A percentile compares a stretch with the other conserved stretches of the same genome.
Evolutionary conservation across 225 moss, liverwort and hornwort species (phyloP).

Genomic region (Pseudoscleropodium purum): DNA sequence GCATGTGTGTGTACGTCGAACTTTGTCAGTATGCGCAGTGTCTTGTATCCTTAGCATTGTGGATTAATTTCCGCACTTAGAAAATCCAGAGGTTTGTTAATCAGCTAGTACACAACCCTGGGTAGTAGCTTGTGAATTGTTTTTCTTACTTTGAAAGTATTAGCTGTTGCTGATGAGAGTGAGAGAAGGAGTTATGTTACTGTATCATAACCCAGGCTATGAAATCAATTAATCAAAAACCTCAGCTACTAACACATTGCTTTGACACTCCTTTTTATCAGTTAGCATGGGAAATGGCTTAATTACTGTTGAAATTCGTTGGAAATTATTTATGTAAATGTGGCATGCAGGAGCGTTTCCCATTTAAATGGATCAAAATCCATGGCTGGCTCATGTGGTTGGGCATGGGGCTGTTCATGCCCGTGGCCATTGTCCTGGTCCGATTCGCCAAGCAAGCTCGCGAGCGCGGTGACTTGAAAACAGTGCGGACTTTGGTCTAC

Average conservation of each 20-base stretch:
- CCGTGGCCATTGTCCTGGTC: constrained; percentile 48
- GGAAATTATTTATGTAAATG: neutral
- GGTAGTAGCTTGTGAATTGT: neutral
- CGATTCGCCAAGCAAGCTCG: constrained; percentile 35
- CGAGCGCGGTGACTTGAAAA: constrained; percentile 7
- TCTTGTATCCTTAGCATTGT: too few relatives aligned
- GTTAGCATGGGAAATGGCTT: neutral
- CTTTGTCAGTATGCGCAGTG: neutral
- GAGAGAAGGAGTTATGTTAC: neutral
- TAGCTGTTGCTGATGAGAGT: neutral
- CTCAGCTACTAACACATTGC: neutral
- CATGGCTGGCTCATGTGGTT: constrained; percentile 80
- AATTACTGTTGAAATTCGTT: too few relatives aligned
- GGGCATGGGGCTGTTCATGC: constrained; percentile 61
- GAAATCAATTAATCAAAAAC: neutral
- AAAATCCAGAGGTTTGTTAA: neutral
- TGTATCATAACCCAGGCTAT: neutral
- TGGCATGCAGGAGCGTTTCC: neutral
- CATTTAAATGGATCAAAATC: constrained; percentile 33
- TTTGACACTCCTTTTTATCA: neutral
- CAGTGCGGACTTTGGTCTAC: constrained; percentile 28
- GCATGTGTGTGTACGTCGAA: neutral
- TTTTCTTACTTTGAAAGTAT: neutral
- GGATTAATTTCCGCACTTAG: neutral
- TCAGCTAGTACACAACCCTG: neutral